phyloP scores from a whole-genome alignment of 495 filamentous ascomycete species.

The Aspergillus asperescens region DNA sequence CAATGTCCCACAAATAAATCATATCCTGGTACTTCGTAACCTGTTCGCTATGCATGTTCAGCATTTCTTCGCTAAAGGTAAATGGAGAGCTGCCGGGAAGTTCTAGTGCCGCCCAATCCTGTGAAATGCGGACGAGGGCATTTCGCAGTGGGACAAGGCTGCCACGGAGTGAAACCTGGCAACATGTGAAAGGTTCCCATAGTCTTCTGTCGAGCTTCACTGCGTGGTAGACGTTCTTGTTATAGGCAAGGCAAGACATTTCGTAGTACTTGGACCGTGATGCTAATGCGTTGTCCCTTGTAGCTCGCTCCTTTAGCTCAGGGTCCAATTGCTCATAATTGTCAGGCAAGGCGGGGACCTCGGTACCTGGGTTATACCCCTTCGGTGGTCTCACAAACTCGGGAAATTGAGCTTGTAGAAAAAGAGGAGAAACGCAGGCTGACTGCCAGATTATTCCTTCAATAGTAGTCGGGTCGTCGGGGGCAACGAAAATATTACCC shows the following conservation, averaged over 20 bases:
- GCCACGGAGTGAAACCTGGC: slow-evolving; percentile 15
- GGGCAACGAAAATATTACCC: slow-evolving; percentile 25
- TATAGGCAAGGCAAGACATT: slow-evolving; percentile 17
- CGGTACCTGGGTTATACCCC: slow-evolving; percentile 15
- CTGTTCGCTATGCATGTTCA: slow-evolving; percentile 20
- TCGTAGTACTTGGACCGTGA: slow-evolving; percentile 21
- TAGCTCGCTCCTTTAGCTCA: slow-evolving; percentile 16
- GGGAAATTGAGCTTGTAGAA: slow-evolving; percentile 22
- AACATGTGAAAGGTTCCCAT: slow-evolving; percentile 21
- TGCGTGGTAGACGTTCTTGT: slow-evolving; percentile 16
- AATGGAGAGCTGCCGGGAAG: slow-evolving; percentile 27
- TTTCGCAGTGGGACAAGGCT: slow-evolving; percentile 19
- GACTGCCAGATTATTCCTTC: slow-evolving; percentile 27
- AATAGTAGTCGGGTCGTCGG: slow-evolving; percentile 16
- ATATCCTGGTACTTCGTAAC: slow-evolving; percentile 12
- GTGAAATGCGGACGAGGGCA: slow-evolving; percentile 16
- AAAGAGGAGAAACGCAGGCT: slow-evolving; percentile 15
- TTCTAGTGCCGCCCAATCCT: slow-evolving; percentile 20
- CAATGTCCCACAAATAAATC: slow-evolving; percentile 21
- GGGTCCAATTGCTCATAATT: slow-evolving; percentile 14
- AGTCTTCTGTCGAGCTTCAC: slow-evolving; percentile 16
- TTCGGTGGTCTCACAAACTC: slow-evolving; percentile 22
- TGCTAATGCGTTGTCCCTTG: slow-evolving; percentile 10
- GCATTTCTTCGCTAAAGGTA: slow-evolving; percentile 23
- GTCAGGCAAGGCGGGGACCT: slow-evolving; percentile 15